These are phyloP conservation scores for Pichia sporocuriosa DNA, from an alignment of 805 yeast species.

Conservation along the genomic window DNA sequence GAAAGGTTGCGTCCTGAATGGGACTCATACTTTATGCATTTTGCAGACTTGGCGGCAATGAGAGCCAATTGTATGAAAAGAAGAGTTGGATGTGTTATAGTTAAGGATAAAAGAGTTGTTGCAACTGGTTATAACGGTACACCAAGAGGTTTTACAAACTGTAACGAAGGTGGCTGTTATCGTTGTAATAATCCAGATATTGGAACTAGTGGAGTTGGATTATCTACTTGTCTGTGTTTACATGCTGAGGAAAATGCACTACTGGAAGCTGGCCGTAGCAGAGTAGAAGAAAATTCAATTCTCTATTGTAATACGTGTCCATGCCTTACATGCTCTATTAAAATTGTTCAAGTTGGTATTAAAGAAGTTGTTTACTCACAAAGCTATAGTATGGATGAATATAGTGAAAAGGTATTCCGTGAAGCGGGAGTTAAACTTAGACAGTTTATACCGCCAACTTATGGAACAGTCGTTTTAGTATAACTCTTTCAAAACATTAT, in stretches of 20 bases:
- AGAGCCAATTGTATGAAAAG: constrained; percentile 96
- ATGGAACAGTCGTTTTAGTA: constrained; percentile 20
- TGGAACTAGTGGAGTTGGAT: constrained; percentile 47
- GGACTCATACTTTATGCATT: constrained; percentile 93
- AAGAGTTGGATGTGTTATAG: constrained; percentile 93
- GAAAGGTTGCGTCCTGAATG: constrained; percentile 80
- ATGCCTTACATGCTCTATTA: constrained; percentile 90
- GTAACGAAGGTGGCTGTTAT: constrained; percentile 93
- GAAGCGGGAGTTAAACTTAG: constrained; percentile 71
- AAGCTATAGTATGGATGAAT: constrained; percentile 84
- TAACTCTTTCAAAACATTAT: constrained; percentile 3
- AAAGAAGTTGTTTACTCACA: constrained; percentile 89
- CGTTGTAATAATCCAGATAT: constrained; percentile 69
- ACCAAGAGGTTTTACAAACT: constrained; percentile 78
- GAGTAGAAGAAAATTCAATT: constrained; percentile 58
- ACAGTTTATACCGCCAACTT: constrained; percentile 42
- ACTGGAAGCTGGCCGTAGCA: constrained; percentile 86
- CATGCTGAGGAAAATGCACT: constrained; percentile 98
- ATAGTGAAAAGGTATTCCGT: constrained; percentile 62
- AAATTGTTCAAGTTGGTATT: constrained; percentile 90
- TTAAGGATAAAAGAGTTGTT: constrained; percentile 74
- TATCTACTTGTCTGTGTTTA: constrained; percentile 83
- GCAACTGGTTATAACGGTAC: constrained; percentile 99
- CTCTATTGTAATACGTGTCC: constrained; percentile 97
- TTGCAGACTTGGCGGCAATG: constrained; percentile 88